A percentile compares a stretch with the other conserved stretches of the same genome.
Evolutionary conservation across 2,329 filamentous ascomycete species (phyloP).

Genomic region (Cryphonectria naterciae): DNA sequence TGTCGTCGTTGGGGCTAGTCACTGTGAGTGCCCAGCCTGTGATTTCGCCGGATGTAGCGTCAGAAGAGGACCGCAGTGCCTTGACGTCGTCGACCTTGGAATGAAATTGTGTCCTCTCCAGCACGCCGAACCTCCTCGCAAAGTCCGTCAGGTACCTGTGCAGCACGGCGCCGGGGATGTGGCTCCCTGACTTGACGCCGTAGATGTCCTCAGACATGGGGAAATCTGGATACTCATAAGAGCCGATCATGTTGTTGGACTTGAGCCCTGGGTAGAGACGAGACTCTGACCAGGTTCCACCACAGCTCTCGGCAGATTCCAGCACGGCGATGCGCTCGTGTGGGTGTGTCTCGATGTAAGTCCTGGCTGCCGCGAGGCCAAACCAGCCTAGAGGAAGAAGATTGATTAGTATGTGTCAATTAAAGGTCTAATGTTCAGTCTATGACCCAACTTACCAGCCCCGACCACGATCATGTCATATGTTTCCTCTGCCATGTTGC

Average conservation of each 20-base stretch:
- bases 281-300: slow-evolving; percentile 64
- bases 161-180: slow-evolving; percentile 44
- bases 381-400: slow-evolving; percentile 44
- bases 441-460: slow-evolving; percentile 18
- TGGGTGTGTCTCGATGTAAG: slow-evolving; percentile 55
- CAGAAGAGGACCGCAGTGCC: slow-evolving; percentile 17
- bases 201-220: slow-evolving; percentile 58
- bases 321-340: slow-evolving; percentile 51
- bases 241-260: slow-evolving; percentile 66
- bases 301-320: slow-evolving; percentile 54
- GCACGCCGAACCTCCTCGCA: slow-evolving; percentile 52
- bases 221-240: slow-evolving; percentile 67
- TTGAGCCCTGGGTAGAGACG: slow-evolving; percentile 64
- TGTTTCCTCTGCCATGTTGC: slow-evolving; percentile 16
- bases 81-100: slow-evolving; percentile 53
- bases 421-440: neutral
- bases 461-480: slow-evolving; percentile 29
- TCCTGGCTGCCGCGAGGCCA: slow-evolving; percentile 57
- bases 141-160: slow-evolving; percentile 45
- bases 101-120: slow-evolving; percentile 51
- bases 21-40: slow-evolving; percentile 33
- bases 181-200: slow-evolving; percentile 39
- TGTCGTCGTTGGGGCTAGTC: slow-evolving; percentile 1
- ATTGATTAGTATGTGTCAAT: neutral
- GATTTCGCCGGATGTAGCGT: slow-evolving; percentile 10